Evolutionary conservation across 495 filamentous ascomycete species (phyloP).

Genomic region (Tetracladium setigerum): DNA sequence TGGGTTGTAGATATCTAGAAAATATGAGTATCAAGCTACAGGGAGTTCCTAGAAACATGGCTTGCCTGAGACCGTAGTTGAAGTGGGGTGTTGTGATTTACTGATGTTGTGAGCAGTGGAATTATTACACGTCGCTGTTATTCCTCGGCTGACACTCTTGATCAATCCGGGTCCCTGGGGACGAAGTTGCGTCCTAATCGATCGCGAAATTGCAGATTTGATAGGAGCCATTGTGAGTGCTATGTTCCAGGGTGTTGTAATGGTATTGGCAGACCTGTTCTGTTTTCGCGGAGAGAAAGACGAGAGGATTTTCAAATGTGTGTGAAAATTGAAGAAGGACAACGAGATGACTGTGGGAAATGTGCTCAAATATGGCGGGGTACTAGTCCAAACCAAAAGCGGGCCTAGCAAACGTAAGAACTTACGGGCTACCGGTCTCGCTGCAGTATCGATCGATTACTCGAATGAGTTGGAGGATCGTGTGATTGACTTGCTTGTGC

Average conservation of each 20-base stretch:
- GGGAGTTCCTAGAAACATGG: neutral
- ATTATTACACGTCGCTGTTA: neutral
- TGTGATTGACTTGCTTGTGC: too few species aligned
- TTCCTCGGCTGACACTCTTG: neutral
- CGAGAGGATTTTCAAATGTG: neutral
- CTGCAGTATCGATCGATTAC: too few species aligned
- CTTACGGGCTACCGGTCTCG: neutral
- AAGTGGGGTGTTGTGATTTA: neutral
- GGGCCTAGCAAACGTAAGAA: neutral
- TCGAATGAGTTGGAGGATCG: too few species aligned
- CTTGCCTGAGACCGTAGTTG: neutral
- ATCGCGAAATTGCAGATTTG: slow-evolving; percentile 2
- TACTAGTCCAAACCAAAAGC: neutral
- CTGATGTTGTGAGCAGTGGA: neutral
- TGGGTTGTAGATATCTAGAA: neutral
- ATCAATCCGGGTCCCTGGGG: neutral
- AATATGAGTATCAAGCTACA: neutral
- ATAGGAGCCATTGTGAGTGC: neutral
- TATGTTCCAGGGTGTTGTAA: neutral
- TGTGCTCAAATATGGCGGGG: neutral
- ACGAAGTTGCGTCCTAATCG: neutral
- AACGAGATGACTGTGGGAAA: neutral
- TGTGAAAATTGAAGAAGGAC: neutral
- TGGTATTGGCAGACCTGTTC: neutral
- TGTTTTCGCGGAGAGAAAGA: neutral